A percentile compares a stretch with the other conserved stretches of the same genome.
Evolutionary conservation across 352 stramenopile genomes (phyloP).

Genomic region (Blastocystis hominis): DNA sequence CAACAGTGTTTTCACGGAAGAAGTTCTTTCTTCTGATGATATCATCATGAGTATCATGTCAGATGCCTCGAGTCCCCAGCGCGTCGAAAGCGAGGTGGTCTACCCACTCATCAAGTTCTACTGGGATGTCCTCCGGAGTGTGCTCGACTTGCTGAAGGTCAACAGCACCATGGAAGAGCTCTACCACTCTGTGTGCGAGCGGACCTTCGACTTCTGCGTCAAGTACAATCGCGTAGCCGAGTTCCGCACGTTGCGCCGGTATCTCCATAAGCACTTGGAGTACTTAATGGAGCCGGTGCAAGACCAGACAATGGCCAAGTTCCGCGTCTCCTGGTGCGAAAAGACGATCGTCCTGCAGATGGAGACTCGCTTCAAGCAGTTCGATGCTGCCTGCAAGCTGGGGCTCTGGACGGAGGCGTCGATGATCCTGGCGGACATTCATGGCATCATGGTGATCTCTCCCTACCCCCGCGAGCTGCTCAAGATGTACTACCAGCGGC

Average conservation of each 20-base stretch:
- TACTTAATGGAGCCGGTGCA: neutral
- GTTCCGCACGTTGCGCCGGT: constrained; percentile 10
- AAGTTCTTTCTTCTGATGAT: neutral
- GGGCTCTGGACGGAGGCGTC: constrained; percentile 4
- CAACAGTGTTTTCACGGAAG: neutral
- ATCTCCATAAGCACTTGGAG: constrained; percentile 15
- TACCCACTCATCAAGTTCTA: constrained; percentile 28
- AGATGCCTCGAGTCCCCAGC: neutral
- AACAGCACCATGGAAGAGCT: constrained; percentile 47
- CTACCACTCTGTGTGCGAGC: constrained; percentile 15
- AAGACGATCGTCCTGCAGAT: constrained; percentile 1
- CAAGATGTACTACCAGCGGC: neutral
- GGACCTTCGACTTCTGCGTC: constrained; percentile 35
- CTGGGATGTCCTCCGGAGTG: constrained; percentile 18
- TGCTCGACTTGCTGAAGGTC: constrained; percentile 12
- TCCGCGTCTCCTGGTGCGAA: neutral
- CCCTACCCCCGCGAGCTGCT: neutral
- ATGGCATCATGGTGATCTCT: neutral
- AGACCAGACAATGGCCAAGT: neutral
- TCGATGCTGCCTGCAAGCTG: constrained; percentile 3
- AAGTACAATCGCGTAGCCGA: constrained; percentile 3
- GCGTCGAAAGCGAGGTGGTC: constrained; percentile 6
- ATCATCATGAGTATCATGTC: neutral
- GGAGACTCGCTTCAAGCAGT: constrained; percentile 9
- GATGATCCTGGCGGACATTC: constrained; percentile 31